phyloP scores from a whole-genome alignment of 768 basidiomycete genomes.

The Rhodosporidiobolus odoratus region DNA sequence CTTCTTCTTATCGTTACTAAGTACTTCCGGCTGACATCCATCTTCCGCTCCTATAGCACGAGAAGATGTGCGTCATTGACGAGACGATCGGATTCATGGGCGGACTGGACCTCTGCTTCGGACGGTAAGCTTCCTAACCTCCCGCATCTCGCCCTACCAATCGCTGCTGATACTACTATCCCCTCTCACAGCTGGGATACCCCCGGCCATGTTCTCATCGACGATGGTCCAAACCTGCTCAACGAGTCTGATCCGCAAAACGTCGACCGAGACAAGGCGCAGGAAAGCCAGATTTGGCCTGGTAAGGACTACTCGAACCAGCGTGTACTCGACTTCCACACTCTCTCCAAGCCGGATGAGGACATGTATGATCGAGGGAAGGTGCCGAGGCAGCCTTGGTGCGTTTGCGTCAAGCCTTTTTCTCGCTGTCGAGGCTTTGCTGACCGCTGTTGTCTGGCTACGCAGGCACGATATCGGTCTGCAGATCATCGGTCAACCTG shows the following conservation, averaged over 20 bases:
- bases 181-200: constrained; percentile 70
- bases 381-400: constrained; percentile 95
- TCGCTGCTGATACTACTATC: background rate
- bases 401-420: constrained; percentile 39
- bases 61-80: constrained; percentile 96
- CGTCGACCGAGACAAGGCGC: constrained; percentile 12
- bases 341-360: constrained; percentile 79
- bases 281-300: constrained; percentile 63
- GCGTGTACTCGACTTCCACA: constrained; percentile 76
- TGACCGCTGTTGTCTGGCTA: background rate
- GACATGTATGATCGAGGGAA: constrained; percentile 91
- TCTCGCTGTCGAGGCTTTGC: background rate
- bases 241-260: constrained; percentile 55
- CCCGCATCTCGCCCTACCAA: background rate
- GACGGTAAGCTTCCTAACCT: constrained; percentile 49
- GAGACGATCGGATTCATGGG: constrained; percentile 98
- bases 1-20: background rate
- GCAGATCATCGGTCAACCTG: constrained; percentile 94
- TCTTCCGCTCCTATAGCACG: constrained; percentile 58
- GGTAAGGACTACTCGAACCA: constrained; percentile 97
- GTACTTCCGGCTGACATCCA: background rate
- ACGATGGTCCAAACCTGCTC: constrained; percentile 56
- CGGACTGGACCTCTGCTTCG: constrained; percentile 89
- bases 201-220: constrained; percentile 80
- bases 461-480: constrained; percentile 90